Percentiles rank a stretch among this genome's conserved stretches.
Evolutionary conservation across 305 asterid genomes (phyloP).

Genomic region (Withania somnifera): DNA sequence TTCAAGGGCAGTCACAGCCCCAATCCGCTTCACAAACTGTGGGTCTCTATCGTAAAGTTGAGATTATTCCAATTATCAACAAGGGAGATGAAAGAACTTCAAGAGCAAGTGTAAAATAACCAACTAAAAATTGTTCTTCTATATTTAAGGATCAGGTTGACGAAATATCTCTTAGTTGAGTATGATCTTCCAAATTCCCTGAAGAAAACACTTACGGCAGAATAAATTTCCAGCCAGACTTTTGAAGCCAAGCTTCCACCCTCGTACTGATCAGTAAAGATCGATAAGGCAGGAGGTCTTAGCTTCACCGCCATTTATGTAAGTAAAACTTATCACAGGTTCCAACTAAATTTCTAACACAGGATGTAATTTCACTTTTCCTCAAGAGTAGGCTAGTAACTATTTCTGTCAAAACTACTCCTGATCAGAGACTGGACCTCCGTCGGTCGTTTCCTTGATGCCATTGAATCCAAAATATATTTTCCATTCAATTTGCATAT

Average conservation of each 20-base stretch:
- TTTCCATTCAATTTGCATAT: too few species aligned
- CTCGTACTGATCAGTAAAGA: neutral
- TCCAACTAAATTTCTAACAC: neutral
- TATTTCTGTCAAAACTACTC: neutral
- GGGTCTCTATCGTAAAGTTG: constrained; percentile 14
- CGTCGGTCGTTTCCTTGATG: too few species aligned
- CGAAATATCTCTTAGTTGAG: neutral
- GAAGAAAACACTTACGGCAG: neutral
- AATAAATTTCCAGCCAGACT: neutral
- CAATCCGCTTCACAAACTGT: constrained; percentile 18
- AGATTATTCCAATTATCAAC: neutral
- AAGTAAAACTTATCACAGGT: neutral
- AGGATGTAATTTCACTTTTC: neutral
- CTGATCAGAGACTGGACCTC: neutral
- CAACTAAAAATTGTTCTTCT: neutral
- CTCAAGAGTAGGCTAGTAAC: neutral
- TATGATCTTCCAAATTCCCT: neutral
- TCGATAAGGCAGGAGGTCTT: neutral
- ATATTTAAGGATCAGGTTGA: neutral
- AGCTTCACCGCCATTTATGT: neutral
- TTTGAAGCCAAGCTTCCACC: neutral
- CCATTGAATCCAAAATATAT: too few species aligned
- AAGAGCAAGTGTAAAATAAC: neutral
- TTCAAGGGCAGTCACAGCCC: constrained; percentile 28
- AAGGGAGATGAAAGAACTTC: neutral